phyloP scores from a whole-genome alignment of 1,139 yeast species.

The Pneumocystis sp. region DNA sequence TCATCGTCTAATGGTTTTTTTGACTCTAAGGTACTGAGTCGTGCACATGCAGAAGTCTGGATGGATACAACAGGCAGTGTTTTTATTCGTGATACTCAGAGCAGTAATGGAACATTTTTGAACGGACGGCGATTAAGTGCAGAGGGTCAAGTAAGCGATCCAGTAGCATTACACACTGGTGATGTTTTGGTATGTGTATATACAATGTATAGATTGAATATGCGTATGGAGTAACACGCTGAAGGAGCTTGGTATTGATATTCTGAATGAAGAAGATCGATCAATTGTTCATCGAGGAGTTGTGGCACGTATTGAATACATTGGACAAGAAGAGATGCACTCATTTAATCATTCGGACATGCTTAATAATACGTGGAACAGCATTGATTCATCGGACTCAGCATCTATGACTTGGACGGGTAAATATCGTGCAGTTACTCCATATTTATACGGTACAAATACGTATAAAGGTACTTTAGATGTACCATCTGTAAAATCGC shows the following conservation, averaged over 20 bases:
- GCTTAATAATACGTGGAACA: too few species aligned
- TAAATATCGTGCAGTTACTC: too few species aligned
- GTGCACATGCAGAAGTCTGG: slow-evolving; percentile 87
- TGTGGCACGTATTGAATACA: slow-evolving; percentile 15
- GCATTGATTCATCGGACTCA: too few species aligned
- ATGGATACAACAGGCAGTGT: slow-evolving; percentile 57
- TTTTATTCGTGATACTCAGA: slow-evolving; percentile 69
- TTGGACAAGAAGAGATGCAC: slow-evolving; percentile 4
- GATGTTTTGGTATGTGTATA: slow-evolving; percentile 84
- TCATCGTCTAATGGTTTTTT: slow-evolving; percentile 78
- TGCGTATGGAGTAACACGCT: not conserved
- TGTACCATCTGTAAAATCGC: slow-evolving; percentile 35
- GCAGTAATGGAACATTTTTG: slow-evolving; percentile 88
- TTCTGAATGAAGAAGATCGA: slow-evolving; percentile 12
- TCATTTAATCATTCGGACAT: too few species aligned
- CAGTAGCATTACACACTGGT: slow-evolving; percentile 51
- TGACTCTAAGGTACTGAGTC: slow-evolving; percentile 79
- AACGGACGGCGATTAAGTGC: slow-evolving; percentile 56
- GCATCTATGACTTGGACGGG: too few species aligned
- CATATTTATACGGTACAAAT: too few species aligned
- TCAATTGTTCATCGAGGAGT: slow-evolving; percentile 15
- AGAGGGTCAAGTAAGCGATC: slow-evolving; percentile 38
- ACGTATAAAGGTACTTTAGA: too few species aligned
- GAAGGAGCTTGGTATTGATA: slow-evolving; percentile 1
- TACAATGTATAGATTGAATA: slow-evolving; percentile 2